Conservation (phyloP, 257 asterid genomes). For the Solanum piurae region DNA sequence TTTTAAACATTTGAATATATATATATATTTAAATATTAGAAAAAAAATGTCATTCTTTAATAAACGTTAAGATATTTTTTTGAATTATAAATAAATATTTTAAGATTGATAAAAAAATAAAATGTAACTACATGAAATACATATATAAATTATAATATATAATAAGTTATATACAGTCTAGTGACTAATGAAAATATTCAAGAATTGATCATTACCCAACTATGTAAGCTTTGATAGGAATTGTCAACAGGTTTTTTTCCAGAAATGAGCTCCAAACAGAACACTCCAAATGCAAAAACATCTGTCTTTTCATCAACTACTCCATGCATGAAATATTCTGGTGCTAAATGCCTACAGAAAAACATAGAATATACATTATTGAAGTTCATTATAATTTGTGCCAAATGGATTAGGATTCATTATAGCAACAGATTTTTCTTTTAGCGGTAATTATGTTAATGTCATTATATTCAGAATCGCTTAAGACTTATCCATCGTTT, state of each 20-base stretch:
- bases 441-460: no score
- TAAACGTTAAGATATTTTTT: neutral
- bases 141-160: no score
- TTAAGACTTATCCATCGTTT: neutral
- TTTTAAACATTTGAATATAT: neutral
- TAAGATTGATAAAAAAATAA: neutral
- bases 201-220: slow-evolving; percentile 54
- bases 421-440: no score
- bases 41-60: neutral
- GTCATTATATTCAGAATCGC: neutral
- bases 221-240: slow-evolving; percentile 82
- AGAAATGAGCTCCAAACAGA: slow-evolving; percentile 71
- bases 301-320: slow-evolving; percentile 97
- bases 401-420: neutral
- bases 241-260: slow-evolving; percentile 86
- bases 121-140: no score
- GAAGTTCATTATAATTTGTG: neutral
- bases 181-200: neutral
- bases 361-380: neutral
- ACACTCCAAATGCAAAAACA: slow-evolving; percentile 91
- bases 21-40: no score
- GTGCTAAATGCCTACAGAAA: slow-evolving; percentile 68
- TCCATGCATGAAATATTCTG: slow-evolving; percentile 96
- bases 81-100: neutral
- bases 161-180: neutral